phyloP scores from a whole-genome alignment of 2,329 filamentous ascomycete genomes.

The Apiospora kogelbergensis region DNA sequence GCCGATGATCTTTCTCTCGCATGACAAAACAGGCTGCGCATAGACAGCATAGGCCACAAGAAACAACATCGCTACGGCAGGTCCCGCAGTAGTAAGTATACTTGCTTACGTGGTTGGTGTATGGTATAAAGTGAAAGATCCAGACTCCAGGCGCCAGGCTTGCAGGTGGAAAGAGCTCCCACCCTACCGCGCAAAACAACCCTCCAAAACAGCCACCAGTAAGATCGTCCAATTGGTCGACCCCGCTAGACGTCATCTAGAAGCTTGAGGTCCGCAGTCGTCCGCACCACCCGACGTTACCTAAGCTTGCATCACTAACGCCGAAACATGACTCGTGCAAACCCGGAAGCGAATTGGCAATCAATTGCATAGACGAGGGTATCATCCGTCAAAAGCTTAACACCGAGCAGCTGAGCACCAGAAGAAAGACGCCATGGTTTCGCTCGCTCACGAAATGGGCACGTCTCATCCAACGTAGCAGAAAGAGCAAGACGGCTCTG shows the following conservation, averaged over 20 bases:
- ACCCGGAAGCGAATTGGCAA: background rate
- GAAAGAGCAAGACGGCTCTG: too few relatives aligned
- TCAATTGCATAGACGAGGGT: too few relatives aligned
- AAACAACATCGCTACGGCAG: background rate
- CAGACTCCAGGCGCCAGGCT: too few relatives aligned
- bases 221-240: background rate
- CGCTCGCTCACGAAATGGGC: too few relatives aligned
- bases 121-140: background rate
- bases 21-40: background rate
- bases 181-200: background rate
- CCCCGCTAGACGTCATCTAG: constrained; percentile 2
- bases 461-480: too few relatives aligned
- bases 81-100: background rate
- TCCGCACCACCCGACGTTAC: background rate
- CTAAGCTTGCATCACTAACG: background rate
- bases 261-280: background rate
- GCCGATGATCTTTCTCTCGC: background rate
- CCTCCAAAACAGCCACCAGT: background rate
- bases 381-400: too few relatives aligned
- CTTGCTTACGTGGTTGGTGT: background rate
- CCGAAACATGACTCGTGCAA: background rate
- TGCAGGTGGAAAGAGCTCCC: too few relatives aligned
- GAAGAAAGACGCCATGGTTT: too few relatives aligned
- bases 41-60: background rate
- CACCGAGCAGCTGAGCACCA: too few relatives aligned